phyloP scores from a whole-genome alignment of 345 rosid species.

The Camelina laxa region DNA sequence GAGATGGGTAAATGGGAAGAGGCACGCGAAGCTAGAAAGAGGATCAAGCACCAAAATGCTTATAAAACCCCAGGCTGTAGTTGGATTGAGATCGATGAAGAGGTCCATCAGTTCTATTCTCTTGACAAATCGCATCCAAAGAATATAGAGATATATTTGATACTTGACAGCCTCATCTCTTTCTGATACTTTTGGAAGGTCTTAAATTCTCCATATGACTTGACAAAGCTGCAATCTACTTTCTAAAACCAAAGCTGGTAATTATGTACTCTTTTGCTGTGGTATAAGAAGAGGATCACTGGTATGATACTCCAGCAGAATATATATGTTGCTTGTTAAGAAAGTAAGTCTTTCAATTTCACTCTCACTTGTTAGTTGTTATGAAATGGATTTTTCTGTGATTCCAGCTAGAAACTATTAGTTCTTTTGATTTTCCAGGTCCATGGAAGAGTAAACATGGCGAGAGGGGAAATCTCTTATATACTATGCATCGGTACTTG shows the following conservation, averaged over 20 bases:
- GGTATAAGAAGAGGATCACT: background rate
- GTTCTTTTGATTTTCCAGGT: background rate
- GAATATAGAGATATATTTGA: constrained; percentile 55
- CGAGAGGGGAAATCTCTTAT: background rate
- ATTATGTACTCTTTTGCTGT: constrained; percentile 7
- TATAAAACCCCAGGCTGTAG: constrained; percentile 85
- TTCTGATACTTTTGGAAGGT: background rate
- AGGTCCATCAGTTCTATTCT: constrained; percentile 72
- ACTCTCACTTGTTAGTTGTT: background rate
- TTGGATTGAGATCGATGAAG: constrained; percentile 75
- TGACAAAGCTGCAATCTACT: constrained; percentile 9
- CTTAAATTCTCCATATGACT: background rate
- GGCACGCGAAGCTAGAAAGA: constrained; percentile 65
- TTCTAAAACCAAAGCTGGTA: background rate
- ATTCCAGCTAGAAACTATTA: background rate
- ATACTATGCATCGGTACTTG: background rate
- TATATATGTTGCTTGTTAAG: background rate
- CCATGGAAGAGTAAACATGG: constrained; percentile 1
- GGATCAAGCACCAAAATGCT: constrained; percentile 61
- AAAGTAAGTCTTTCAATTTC: background rate
- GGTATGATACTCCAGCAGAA: background rate
- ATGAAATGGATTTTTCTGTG: background rate
- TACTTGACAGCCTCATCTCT: constrained; percentile 51
- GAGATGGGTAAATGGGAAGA: constrained; percentile 81
- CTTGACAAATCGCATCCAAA: constrained; percentile 63